Evolutionary conservation across 768 basidiomycete species (phyloP), one percentile per base, ranked within the genome.

Genomic region (Calocera viscosa): DNA sequence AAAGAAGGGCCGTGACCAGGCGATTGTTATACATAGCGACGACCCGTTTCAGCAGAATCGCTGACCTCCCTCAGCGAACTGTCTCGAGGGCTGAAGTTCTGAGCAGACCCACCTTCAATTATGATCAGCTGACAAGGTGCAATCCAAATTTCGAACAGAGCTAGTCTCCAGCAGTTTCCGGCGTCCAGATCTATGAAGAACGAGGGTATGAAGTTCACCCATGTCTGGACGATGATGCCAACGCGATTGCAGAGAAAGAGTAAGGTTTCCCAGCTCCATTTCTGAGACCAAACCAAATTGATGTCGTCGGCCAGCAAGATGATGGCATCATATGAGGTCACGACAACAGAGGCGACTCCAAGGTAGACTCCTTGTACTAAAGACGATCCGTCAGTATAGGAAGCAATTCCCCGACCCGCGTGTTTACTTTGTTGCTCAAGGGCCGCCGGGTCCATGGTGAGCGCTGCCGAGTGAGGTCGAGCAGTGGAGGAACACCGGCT

Each of bases 221-320:
- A 60, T 28, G 53, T 60, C 19, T 60, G 53, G 2, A 60, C 10
- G 24, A 32, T 60, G 53, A 60, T 60, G 16, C 53, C 53, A 16
- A 60, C 30, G 10, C 53, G 53, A 30, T 60, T 60, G 53, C 53
- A 60, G 14, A 60, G 53, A 19, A 60, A 60, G 5, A 60, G 53
- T 16, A 60, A 22, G 2, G 53, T 60, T 22, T 2, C 53, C 24
- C 11, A 60, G 14, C 14, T 30, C 53, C 53, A 60, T 19, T 7
- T 2, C 30, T 32, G 53, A 26, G 26, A 32, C 53, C 53, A 60
- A 26, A 60, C 53, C 14, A 60, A 22, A 32, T 60, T 32, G 53
- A 60, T 60, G 26, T 60, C 53, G 16, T 60, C 53, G 53, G 14
- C 53, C 30, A 60, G 26, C 53, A 60, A 32, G 53, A 60, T 60